Percentiles rank a stretch among this genome's conserved stretches.
Conservation (phyloP, 2,329 filamentous ascomycete species). For the Fonsecaea erecta region DNA sequence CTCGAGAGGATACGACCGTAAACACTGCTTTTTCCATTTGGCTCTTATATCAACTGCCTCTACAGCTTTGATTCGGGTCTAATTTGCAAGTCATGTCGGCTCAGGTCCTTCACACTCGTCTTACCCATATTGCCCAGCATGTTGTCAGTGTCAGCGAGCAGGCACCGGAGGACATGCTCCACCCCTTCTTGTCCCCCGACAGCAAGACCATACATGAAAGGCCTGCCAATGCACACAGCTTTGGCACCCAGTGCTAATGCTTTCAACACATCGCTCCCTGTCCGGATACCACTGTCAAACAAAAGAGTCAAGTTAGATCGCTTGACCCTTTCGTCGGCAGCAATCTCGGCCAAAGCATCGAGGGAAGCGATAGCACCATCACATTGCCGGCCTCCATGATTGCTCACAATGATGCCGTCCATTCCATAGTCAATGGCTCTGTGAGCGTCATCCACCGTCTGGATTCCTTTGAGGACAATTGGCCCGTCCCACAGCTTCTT, state of each 20-base stretch:
- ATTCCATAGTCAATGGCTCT: conserved; percentile 52
- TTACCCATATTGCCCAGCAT: conserved; percentile 38
- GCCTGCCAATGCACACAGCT: conserved; percentile 62
- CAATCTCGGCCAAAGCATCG: conserved; percentile 63
- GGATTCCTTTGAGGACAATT: conserved; percentile 66
- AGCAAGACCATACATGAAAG: conserved; percentile 62
- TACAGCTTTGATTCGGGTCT: conserved; percentile 30
- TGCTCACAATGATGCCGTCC: conserved; percentile 57
- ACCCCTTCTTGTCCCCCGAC: conserved; percentile 60
- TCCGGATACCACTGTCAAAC: conserved; percentile 58
- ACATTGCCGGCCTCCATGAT: conserved; percentile 58
- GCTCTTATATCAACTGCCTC: background rate
- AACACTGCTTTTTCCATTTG: too few relatives aligned
- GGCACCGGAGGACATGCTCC: conserved; percentile 54
- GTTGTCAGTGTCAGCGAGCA: conserved; percentile 53
- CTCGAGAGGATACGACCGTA: too few relatives aligned
- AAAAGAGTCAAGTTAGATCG: conserved; percentile 48
- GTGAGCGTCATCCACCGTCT: conserved; percentile 55
- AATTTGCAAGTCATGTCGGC: conserved; percentile 35
- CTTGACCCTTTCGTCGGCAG: conserved; percentile 53
- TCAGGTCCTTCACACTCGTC: conserved; percentile 35
- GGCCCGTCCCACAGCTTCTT: conserved; percentile 65
- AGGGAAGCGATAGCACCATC: conserved; percentile 58
- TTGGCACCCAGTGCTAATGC: conserved; percentile 61
- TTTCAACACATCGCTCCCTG: conserved; percentile 57